phyloP scores from a whole-genome alignment of 2,329 filamentous ascomycete genomes.

The Fonsecaea multimorphosa region DNA sequence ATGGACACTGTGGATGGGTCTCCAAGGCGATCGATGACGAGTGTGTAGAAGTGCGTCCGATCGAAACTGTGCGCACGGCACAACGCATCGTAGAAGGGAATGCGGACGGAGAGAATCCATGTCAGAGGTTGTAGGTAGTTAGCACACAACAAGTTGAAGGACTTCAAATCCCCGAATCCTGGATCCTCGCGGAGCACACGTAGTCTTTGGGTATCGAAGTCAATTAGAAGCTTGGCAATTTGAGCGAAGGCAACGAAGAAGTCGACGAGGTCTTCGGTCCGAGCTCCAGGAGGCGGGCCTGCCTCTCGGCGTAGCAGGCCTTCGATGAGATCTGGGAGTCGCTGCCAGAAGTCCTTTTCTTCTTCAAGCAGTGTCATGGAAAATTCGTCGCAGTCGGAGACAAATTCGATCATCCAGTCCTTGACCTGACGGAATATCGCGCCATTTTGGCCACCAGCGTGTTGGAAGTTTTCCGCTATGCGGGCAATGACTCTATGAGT shows the following conservation, averaged over 20 bases:
- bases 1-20: slow-evolving; percentile 20
- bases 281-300: slow-evolving; percentile 30
- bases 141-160: slow-evolving; percentile 42
- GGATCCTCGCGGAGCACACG: slow-evolving; percentile 41
- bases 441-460: slow-evolving; percentile 29
- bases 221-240: slow-evolving; percentile 50
- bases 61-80: slow-evolving; percentile 43
- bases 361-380: slow-evolving; percentile 46
- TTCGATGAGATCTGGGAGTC: slow-evolving; percentile 50
- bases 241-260: slow-evolving; percentile 50
- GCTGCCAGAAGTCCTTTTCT: slow-evolving; percentile 54
- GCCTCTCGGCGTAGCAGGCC: slow-evolving; percentile 47
- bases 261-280: slow-evolving; percentile 45
- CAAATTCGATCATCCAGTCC: slow-evolving; percentile 52
- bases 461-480: slow-evolving; percentile 33
- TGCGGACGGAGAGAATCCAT: slow-evolving; percentile 46
- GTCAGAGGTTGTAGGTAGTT: slow-evolving; percentile 46
- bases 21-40: slow-evolving; percentile 27
- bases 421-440: slow-evolving; percentile 47
- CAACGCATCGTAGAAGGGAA: slow-evolving; percentile 49
- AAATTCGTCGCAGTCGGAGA: slow-evolving; percentile 44
- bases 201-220: slow-evolving; percentile 48
- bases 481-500: slow-evolving; percentile 27
- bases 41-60: slow-evolving; percentile 26
- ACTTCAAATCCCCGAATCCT: slow-evolving; percentile 38